Evolutionary conservation across 805 yeast genomes (phyloP).

Genomic region (Teunomyces pallodes): DNA sequence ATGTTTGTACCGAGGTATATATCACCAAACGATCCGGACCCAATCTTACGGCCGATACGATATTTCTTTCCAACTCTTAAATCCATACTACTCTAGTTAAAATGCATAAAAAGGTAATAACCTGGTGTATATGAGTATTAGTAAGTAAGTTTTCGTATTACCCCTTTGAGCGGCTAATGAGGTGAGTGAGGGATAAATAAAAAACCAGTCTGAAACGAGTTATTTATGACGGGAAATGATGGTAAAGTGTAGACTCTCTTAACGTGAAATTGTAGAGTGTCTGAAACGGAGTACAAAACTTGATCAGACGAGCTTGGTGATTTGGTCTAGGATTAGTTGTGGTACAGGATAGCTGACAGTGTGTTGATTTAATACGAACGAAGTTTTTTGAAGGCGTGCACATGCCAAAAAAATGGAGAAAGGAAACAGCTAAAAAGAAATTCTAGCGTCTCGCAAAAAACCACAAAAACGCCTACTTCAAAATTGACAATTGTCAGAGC

Average conservation of each 20-base stretch:
- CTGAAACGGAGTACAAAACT: neutral
- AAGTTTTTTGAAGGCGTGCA: conserved; percentile 5
- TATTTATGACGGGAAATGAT: neutral
- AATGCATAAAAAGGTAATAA: neutral
- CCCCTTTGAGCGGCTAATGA: conserved; percentile 2
- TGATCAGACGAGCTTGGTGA: neutral
- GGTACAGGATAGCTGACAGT: neutral
- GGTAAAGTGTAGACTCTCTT: neutral
- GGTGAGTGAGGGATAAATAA: neutral
- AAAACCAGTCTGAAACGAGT: too few relatives aligned
- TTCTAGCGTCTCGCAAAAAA: neutral
- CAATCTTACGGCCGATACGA: conserved; percentile 91
- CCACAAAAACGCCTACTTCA: neutral
- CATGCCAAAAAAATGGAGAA: neutral
- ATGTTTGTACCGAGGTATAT: conserved; percentile 91
- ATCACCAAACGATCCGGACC: conserved; percentile 97
- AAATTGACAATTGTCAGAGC: neutral
- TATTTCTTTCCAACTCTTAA: conserved; percentile 91
- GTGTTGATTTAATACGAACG: conserved; percentile 1
- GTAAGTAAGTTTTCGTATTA: neutral
- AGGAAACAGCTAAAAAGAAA: neutral
- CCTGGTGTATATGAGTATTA: neutral
- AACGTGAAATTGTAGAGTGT: too few relatives aligned
- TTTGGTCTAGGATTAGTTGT: neutral
- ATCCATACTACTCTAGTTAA: conserved; percentile 38